These are phyloP conservation scores for Spergularia azorica DNA, from an alignment of 179 eudicot species.

Conservation along the genomic window DNA sequence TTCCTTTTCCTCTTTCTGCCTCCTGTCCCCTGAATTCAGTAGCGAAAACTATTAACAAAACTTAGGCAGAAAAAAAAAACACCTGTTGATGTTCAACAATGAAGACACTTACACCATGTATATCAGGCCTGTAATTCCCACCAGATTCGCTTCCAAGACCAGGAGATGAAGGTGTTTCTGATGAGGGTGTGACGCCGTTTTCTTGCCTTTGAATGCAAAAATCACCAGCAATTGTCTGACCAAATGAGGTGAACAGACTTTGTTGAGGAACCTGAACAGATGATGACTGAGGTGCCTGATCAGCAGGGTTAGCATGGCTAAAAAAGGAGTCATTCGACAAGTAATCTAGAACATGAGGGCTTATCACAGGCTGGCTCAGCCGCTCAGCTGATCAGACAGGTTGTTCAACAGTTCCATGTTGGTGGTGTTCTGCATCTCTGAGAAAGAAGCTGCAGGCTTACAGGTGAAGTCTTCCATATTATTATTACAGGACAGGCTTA, in stretches of 20 bases:
- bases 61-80: too few relatives aligned
- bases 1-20: slow-evolving; percentile 59
- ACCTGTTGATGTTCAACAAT: too few relatives aligned
- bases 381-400: slow-evolving; percentile 31
- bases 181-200: slow-evolving; percentile 4
- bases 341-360: slow-evolving; percentile 34
- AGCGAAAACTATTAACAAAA: neutral
- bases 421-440: slow-evolving; percentile 31
- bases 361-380: slow-evolving; percentile 1
- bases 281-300: slow-evolving; percentile 7
- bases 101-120: neutral
- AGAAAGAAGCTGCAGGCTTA: slow-evolving; percentile 33
- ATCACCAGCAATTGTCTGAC: slow-evolving; percentile 31
- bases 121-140: slow-evolving; percentile 24
- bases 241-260: slow-evolving; percentile 24
- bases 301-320: slow-evolving; percentile 19
- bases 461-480: slow-evolving; percentile 40
- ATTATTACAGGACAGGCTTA: neutral
- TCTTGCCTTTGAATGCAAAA: slow-evolving; percentile 19
- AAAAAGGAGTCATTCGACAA: slow-evolving; percentile 33
- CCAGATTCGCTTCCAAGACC: slow-evolving; percentile 28
- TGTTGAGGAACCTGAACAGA: slow-evolving; percentile 15
- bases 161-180: slow-evolving; percentile 31
- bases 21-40: slow-evolving; percentile 34
- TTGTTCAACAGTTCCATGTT: slow-evolving; percentile 42